Evolutionary conservation across 164 flowering plant genomes (phyloP), one percentile per base, ranked within the genome.

Genomic region (Liriodendron chinense): DNA sequence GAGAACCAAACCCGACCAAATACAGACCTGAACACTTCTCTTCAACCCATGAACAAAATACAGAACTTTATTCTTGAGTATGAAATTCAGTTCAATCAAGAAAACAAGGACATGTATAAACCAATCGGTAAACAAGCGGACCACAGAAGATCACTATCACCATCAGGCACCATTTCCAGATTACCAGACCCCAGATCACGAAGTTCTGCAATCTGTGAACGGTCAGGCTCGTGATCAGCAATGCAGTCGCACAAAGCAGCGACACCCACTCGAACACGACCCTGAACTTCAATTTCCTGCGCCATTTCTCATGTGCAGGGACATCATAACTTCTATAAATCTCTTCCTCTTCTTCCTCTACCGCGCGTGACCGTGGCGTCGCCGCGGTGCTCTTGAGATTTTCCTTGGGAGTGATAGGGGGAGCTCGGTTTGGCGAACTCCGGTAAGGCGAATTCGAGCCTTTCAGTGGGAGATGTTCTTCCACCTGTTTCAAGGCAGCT

Each of bases 141-240:
- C 97, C 98, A 25, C 90, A 87, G 66, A 91, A 80, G 5, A 90
- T 84, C 0, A 93, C 96, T 78, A 88, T 70, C 0, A 87, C 84
- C 65, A 92, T 74, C 53, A 92, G 84, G 78, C 84, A 83, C 97
- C 95, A 93, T 81, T 85, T 94, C 98, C 97, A 94, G 3, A 91
- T 22, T 24, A 75, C 78, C 79, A 93, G 78, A 13, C 94, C 84
- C 96, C 93, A 91, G 63, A 89, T 62, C 56, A 8, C 26, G 1
- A 8, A 2, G 26, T 83, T 13, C 34, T 76, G 43, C 79, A 90
- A 69, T 62, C 62, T 84, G 25, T 80, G 64, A 57, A 85, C 72
- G 12, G 87, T 84, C 56, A 85, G 74, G 81, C 94, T 86, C n/a
- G 87, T 72, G 23, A 88, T 61, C 34, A 94, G 78, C 68, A 76